Evolutionary conservation across 495 filamentous ascomycete species (phyloP).

Genomic region (Penicillium macrosclerotiorum): DNA sequence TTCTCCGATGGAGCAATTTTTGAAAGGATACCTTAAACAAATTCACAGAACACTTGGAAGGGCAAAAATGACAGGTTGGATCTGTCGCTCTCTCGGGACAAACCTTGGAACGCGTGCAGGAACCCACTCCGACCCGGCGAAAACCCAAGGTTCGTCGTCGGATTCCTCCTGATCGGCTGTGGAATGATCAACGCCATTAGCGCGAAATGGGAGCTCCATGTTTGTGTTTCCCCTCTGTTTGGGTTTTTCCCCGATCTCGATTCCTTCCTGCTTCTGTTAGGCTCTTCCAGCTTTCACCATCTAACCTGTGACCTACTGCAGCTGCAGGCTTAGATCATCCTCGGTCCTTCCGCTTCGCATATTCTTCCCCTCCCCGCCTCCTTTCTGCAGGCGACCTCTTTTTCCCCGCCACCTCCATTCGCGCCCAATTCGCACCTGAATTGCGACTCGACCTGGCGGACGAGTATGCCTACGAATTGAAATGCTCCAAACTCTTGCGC

Average conservation of each 20-base stretch:
- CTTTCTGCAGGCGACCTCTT: constrained; percentile 1
- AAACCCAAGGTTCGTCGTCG: background rate
- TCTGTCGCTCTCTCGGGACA: background rate
- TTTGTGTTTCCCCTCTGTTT: constrained; percentile 8
- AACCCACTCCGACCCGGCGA: background rate
- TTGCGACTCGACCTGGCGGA: too few species aligned
- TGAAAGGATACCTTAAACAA: background rate
- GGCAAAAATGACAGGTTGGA: background rate
- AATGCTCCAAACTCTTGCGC: constrained; percentile 17
- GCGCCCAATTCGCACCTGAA: too few species aligned
- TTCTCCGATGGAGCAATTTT: too few species aligned
- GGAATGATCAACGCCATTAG: constrained; percentile 24
- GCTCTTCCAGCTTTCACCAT: too few species aligned
- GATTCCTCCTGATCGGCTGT: constrained; percentile 18
- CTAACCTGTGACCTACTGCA: too few species aligned
- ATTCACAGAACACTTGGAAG: background rate
- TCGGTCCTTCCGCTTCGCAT: constrained; percentile 3
- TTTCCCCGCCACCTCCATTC: background rate
- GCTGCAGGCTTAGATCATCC: too few species aligned
- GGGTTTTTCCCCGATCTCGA: background rate
- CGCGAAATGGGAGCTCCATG: constrained; percentile 18
- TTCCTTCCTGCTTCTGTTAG: background rate
- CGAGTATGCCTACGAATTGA: constrained; percentile 16
- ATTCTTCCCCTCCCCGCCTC: constrained; percentile 3
- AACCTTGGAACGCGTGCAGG: background rate